phyloP scores from a whole-genome alignment of 352 stramenopile species.

The Globisporangium solare region DNA sequence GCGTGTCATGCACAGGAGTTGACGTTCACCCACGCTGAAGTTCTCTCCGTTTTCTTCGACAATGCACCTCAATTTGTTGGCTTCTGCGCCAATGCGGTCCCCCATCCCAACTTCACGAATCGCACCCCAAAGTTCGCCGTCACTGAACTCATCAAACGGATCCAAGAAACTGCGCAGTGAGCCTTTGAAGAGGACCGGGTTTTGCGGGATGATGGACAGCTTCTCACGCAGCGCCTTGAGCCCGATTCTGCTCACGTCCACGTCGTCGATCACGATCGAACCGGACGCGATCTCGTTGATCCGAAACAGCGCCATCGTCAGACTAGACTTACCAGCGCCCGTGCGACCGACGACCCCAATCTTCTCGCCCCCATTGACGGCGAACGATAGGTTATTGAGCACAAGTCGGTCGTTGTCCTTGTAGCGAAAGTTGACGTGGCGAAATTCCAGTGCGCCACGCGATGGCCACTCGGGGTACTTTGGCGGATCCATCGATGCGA shows the following conservation, averaged over 20 bases:
- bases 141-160: conserved; percentile 70
- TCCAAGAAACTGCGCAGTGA: conserved; percentile 86
- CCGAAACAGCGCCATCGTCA: too few relatives aligned
- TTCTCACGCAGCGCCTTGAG: conserved; percentile 57
- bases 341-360: too few relatives aligned
- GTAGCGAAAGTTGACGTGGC: too few relatives aligned
- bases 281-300: conserved; percentile 28
- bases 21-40: conserved; percentile 88
- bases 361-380: too few relatives aligned
- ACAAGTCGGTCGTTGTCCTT: too few relatives aligned
- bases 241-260: conserved; percentile 27
- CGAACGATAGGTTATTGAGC: too few relatives aligned
- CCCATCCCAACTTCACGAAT: conserved; percentile 24
- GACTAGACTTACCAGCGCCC: too few relatives aligned
- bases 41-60: conserved; percentile 90
- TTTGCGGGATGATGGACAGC: conserved; percentile 90
- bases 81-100: conserved; percentile 34
- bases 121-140: conserved; percentile 43
- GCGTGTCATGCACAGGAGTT: conserved; percentile 89
- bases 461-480: too few relatives aligned
- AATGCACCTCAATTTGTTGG: conserved; percentile 37
- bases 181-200: conserved; percentile 84
- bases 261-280: too few relatives aligned
- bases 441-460: too few relatives aligned
- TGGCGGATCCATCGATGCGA: too few relatives aligned